These are phyloP conservation scores for Rhododendron ovatum DNA, from an alignment of 148 eudicot genomes.

Conservation along the genomic window DNA sequence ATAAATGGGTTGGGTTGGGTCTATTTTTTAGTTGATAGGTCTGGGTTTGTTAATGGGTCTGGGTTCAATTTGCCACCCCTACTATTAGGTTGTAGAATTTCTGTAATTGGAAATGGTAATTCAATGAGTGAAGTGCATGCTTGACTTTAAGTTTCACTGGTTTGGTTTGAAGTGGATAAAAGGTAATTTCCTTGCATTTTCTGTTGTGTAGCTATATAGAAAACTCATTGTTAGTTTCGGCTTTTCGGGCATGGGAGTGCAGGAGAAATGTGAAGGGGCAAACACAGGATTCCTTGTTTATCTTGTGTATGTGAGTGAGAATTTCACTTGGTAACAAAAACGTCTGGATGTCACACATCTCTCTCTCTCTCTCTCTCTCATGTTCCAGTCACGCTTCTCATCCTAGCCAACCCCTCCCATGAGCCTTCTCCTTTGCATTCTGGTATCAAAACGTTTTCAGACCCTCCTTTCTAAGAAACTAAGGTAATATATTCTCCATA, in stretches of 20 bases:
- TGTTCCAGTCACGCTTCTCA: neutral
- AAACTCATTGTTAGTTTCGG: neutral
- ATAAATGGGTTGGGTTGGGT: too few species aligned
- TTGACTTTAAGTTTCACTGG: neutral
- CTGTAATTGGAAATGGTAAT: neutral
- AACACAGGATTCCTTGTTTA: constrained; percentile 1
- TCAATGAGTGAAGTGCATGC: neutral
- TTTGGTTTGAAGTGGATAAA: neutral
- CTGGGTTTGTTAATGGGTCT: too few species aligned
- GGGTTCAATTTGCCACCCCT: too few species aligned
- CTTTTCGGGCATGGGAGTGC: neutral
- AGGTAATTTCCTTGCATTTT: neutral
- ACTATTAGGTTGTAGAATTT: neutral
- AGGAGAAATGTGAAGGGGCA: neutral
- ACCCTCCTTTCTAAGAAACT: neutral
- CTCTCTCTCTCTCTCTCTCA: neutral
- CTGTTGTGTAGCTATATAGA: neutral
- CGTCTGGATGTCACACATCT: neutral
- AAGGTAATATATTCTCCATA: neutral
- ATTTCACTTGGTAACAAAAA: neutral
- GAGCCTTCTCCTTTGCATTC: neutral
- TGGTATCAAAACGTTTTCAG: neutral
- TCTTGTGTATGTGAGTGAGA: neutral
- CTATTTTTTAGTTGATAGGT: too few species aligned
- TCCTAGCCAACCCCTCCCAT: neutral